These are phyloP conservation scores for Ceriops decandra DNA, from an alignment of 345 rosid genomes.

Conservation along the genomic window DNA sequence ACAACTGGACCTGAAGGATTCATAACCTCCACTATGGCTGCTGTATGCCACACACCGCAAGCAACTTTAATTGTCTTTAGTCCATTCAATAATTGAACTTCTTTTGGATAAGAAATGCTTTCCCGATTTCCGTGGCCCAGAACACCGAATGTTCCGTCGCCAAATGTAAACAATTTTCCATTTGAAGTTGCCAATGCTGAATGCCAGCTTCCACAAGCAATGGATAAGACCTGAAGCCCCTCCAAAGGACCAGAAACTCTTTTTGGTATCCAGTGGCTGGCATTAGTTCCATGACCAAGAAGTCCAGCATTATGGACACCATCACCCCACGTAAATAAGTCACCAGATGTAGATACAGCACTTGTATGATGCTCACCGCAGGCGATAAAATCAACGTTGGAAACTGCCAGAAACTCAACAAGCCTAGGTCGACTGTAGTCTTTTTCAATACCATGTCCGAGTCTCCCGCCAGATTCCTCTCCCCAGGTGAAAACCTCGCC, in stretches of 20 bases:
- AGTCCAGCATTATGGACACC: conserved; percentile 75
- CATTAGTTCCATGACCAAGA: conserved; percentile 80
- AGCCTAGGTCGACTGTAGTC: conserved; percentile 70
- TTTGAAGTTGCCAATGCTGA: conserved; percentile 79
- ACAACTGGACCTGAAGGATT: conserved; percentile 48
- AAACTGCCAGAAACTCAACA: conserved; percentile 75
- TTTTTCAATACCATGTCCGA: conserved; percentile 75
- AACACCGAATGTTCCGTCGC: conserved; percentile 86
- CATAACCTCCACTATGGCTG: conserved; percentile 85
- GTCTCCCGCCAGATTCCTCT: conserved; percentile 94
- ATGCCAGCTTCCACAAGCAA: conserved; percentile 94
- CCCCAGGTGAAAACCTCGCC: conserved; percentile 99
- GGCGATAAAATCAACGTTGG: conserved; percentile 70
- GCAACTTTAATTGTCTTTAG: conserved; percentile 81
- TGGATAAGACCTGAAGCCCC: conserved; percentile 84
- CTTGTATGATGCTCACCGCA: conserved; percentile 87
- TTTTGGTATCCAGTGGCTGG: conserved; percentile 93
- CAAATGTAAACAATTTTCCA: conserved; percentile 88
- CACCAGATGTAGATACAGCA: conserved; percentile 76
- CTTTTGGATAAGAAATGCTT: conserved; percentile 67
- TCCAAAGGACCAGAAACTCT: conserved; percentile 78
- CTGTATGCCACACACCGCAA: conserved; percentile 95
- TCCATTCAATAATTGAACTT: conserved; percentile 65
- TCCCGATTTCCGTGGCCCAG: conserved; percentile 89
- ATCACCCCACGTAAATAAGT: conserved; percentile 90